Conservation (phyloP, 2,329 filamentous ascomycete species). For the Xylogone sp. region DNA sequence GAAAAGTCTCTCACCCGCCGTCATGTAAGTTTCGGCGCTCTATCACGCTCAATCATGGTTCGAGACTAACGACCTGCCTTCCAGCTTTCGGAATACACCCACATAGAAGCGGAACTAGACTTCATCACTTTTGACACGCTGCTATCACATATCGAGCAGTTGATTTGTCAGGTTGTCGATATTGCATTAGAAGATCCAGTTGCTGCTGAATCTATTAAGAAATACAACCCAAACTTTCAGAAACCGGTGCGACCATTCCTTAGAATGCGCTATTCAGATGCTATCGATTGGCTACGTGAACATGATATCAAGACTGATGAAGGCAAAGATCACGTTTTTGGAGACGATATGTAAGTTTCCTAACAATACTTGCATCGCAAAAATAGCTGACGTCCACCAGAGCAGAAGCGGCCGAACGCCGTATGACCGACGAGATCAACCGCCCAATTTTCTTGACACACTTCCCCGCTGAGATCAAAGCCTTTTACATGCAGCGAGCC, state of each 20-base stretch:
- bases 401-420: slow-evolving; percentile 91
- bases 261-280: slow-evolving; percentile 92
- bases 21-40: slow-evolving; percentile 3
- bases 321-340: slow-evolving; percentile 82
- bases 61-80: too few species aligned
- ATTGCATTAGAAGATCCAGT: slow-evolving; percentile 69
- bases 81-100: slow-evolving; percentile 83
- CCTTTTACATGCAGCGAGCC: slow-evolving; percentile 98
- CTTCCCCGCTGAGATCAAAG: slow-evolving; percentile 96
- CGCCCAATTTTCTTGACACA: slow-evolving; percentile 93
- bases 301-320: slow-evolving; percentile 94
- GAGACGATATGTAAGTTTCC: slow-evolving; percentile 72
- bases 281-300: slow-evolving; percentile 88
- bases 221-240: slow-evolving; percentile 88
- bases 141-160: slow-evolving; percentile 77
- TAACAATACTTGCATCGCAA: too few species aligned
- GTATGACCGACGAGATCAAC: slow-evolving; percentile 97
- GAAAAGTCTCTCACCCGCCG: slow-evolving; percentile 94
- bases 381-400: too few species aligned
- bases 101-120: slow-evolving; percentile 94
- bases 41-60: too few species aligned
- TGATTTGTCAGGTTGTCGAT: slow-evolving; percentile 62
- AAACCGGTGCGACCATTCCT: slow-evolving; percentile 80
- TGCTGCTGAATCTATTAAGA: slow-evolving; percentile 69
- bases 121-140: slow-evolving; percentile 93